Conservation (phyloP, 768 basidiomycete genomes). For the Pulveroboletus sp. region DNA sequence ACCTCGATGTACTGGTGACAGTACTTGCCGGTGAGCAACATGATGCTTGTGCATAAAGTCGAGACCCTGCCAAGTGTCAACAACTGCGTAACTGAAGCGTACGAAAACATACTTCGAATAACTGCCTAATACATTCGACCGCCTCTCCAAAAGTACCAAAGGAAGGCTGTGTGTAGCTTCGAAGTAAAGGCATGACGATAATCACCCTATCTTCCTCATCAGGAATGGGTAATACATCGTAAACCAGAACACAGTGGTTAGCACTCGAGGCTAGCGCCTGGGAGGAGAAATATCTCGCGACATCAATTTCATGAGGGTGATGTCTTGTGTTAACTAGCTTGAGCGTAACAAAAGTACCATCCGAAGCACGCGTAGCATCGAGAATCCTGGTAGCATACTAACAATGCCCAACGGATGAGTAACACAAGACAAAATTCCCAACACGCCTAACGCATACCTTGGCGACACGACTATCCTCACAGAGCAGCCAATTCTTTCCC, state of each 20-base stretch:
- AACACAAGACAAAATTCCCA: neutral
- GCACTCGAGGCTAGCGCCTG: neutral
- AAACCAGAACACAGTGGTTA: conserved; percentile 27
- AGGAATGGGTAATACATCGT: conserved; percentile 6
- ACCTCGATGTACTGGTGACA: too few species aligned
- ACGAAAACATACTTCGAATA: conserved; percentile 25
- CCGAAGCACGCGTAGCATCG: too few species aligned
- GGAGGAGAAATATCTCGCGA: conserved; percentile 20
- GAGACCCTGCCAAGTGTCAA: conserved; percentile 22
- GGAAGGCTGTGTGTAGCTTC: conserved; percentile 11
- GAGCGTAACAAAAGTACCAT: too few species aligned
- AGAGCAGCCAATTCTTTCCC: too few species aligned
- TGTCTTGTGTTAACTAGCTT: too few species aligned
- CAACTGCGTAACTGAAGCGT: neutral
- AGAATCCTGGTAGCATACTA: conserved; percentile 8
- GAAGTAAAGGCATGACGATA: conserved; percentile 30
- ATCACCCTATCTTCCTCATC: conserved; percentile 13
- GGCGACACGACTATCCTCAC: too few species aligned
- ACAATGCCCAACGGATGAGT: conserved; percentile 12
- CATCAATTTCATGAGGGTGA: conserved; percentile 22
- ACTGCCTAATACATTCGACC: conserved; percentile 26
- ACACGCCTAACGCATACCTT: neutral
- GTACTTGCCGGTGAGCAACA: conserved; percentile 28
- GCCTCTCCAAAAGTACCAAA: conserved; percentile 15
- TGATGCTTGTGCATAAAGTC: conserved; percentile 33